Percentiles rank a stretch among this genome's conserved stretches.
phyloP scores from a whole-genome alignment of 192 early-diverging fungal species.

The Jimgerdemannia lactiflua region DNA sequence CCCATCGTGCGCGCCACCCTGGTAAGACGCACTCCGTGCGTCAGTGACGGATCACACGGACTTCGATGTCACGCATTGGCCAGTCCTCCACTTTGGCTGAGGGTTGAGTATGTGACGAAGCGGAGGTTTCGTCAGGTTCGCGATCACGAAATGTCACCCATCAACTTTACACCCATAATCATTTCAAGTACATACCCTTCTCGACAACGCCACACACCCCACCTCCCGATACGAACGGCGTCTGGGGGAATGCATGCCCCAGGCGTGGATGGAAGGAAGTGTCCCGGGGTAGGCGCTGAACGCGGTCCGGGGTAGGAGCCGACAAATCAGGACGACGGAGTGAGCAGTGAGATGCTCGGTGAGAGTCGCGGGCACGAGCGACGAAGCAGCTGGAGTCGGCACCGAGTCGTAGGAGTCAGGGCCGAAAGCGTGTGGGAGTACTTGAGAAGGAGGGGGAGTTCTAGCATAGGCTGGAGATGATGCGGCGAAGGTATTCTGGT shows the following conservation, averaged over 20 bases:
- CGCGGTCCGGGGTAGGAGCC: constrained; percentile 26
- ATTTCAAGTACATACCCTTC: constrained; percentile 33
- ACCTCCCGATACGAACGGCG: constrained; percentile 42
- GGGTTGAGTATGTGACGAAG: neutral
- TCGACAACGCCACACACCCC: constrained; percentile 46
- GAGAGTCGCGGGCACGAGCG: constrained; percentile 38
- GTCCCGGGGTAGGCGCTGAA: constrained; percentile 11
- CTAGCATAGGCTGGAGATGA: constrained; percentile 42
- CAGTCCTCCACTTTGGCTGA: constrained; percentile 34
- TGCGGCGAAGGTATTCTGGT: constrained; percentile 25
- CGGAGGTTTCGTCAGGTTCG: neutral
- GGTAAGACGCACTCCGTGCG: constrained; percentile 22
- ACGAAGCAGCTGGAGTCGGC: constrained; percentile 44
- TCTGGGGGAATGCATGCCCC: constrained; percentile 39
- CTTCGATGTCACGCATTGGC: constrained; percentile 57
- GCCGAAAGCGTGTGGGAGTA: constrained; percentile 38
- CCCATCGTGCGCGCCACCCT: constrained; percentile 40
- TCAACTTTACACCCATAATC: constrained; percentile 22
- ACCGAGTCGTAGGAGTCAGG: constrained; percentile 43
- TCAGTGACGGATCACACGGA: constrained; percentile 23
- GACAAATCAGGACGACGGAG: constrained; percentile 4
- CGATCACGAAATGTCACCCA: constrained; percentile 15
- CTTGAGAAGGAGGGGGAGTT: constrained; percentile 23
- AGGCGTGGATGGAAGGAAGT: constrained; percentile 34
- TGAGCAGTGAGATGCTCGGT: neutral